These are phyloP conservation scores for Penicillium sp. DNA, from an alignment of 2,329 filamentous ascomycete genomes.

Conservation along the genomic window DNA sequence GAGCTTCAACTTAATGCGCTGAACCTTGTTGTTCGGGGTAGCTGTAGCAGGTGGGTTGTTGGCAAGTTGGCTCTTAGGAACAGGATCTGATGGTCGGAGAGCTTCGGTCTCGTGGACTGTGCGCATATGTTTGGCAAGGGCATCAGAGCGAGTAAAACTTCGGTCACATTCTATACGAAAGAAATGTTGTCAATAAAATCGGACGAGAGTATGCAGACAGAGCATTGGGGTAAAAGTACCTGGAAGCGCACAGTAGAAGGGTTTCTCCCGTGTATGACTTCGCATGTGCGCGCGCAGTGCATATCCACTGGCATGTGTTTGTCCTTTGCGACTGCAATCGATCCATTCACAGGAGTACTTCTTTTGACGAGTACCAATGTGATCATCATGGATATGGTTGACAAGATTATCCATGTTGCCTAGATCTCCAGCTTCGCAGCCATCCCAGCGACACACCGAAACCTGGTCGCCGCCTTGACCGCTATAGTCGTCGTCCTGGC, in stretches of 20 bases:
- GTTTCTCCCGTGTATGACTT: constrained; percentile 96
- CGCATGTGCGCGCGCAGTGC: constrained; percentile 96
- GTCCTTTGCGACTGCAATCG: constrained; percentile 81
- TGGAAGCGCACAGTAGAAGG: constrained; percentile 92
- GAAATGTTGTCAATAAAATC: neutral
- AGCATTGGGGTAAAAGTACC: constrained; percentile 51
- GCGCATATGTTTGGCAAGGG: constrained; percentile 95
- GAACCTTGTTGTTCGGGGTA: constrained; percentile 32
- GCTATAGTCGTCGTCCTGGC: constrained; percentile 59
- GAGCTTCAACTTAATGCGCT: constrained; percentile 42
- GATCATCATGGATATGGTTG: constrained; percentile 82
- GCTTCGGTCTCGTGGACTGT: constrained; percentile 97
- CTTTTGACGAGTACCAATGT: constrained; percentile 89
- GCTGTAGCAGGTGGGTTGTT: constrained; percentile 30
- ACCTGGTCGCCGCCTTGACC: constrained; percentile 70
- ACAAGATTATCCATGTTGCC: constrained; percentile 78
- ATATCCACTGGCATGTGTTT: constrained; percentile 91
- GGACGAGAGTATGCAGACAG: neutral
- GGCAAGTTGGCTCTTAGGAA: constrained; percentile 27
- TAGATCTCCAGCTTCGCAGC: constrained; percentile 66
- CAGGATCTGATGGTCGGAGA: constrained; percentile 61
- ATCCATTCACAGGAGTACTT: constrained; percentile 99
- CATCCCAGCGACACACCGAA: constrained; percentile 73
- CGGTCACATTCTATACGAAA: constrained; percentile 77
- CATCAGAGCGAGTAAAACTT: constrained; percentile 92